Base-by-base conservation (phyloP, 78 protist species). In the Protostelium mycophagum region DNA sequence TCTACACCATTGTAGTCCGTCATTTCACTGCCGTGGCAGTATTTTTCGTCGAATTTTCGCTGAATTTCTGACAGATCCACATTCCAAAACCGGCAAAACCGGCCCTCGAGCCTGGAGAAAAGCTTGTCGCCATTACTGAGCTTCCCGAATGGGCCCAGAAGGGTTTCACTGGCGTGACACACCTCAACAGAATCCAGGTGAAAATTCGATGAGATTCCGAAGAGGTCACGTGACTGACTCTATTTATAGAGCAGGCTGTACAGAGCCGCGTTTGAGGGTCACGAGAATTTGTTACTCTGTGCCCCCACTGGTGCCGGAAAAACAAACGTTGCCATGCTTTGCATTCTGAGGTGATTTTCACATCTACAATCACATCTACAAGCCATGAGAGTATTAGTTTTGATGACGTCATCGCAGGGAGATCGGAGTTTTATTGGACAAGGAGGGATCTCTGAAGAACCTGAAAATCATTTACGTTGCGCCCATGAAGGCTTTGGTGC, bases 401-500 rank as follows among this genome's bases (percentile, higher is more conserved):
- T n/a, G n/a, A 36, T 96, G 83, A 87, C 95, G 1, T 85, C 96
- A 37, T 29, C 88, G 37, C 97, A 38, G n/a, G 86, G 96, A 92
- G 73, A 63, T 98, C 29, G 94, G 95, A 37, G 73, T 51, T 5
- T 16, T 51, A 16, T 16, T 51, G 73, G 73, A 51, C 73, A 51
- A 51, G 73, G 73, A 51, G 16, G 84, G 88, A 51, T 85, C 38
- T 38, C 36, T 73, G 85, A 98, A 96, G 37, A 85, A 94, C 87
- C 97, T 99, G 89, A 99, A 99, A 90, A 97, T 99, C 16, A 93
- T 99, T n/a, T 99, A 99, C 87, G 95, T 99, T 10, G 99, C 99
- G 9, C 99, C 99, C 28, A 97, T 99, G 99, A 99, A 99, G 93
- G 99, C 99, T 1, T 96, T 99, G 36, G 99, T 99, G 0, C 84